These are phyloP conservation scores for Tulasnella sp. DNA, from an alignment of 768 basidiomycete species.

Conservation along the genomic window DNA sequence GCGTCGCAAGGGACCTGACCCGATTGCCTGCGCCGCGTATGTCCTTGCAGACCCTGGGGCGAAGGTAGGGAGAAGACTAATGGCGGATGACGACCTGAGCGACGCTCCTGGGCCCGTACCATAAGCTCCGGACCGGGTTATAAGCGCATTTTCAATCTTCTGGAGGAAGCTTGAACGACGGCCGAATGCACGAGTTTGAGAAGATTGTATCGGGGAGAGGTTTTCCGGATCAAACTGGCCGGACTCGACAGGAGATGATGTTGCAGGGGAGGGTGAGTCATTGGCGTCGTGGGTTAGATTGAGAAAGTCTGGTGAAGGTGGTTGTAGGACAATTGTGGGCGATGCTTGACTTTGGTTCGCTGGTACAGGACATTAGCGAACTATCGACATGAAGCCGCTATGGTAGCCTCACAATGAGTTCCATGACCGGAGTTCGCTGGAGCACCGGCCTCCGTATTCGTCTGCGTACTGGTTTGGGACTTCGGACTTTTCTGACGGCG, in stretches of 20 bases:
- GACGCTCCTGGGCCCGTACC: too few relatives aligned
- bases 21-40: too few relatives aligned
- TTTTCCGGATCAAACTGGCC: too few relatives aligned
- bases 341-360: background rate
- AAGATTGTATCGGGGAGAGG: background rate
- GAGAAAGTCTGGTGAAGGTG: background rate
- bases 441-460: too few relatives aligned
- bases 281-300: background rate
- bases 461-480: too few relatives aligned
- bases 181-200: background rate
- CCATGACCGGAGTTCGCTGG: background rate
- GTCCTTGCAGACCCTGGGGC: too few relatives aligned
- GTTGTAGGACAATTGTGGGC: background rate
- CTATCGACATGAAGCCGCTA: background rate
- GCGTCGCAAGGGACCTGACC: too few relatives aligned
- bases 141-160: background rate
- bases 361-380: background rate
- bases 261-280: background rate
- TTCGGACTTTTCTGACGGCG: too few relatives aligned
- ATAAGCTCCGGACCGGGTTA: background rate
- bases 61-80: too few relatives aligned
- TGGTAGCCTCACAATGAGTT: background rate
- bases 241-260: background rate
- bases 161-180: background rate
- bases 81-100: too few relatives aligned